These are phyloP conservation scores for Lachancea mirantina DNA, from an alignment of 805 yeast species.

Conservation along the genomic window DNA sequence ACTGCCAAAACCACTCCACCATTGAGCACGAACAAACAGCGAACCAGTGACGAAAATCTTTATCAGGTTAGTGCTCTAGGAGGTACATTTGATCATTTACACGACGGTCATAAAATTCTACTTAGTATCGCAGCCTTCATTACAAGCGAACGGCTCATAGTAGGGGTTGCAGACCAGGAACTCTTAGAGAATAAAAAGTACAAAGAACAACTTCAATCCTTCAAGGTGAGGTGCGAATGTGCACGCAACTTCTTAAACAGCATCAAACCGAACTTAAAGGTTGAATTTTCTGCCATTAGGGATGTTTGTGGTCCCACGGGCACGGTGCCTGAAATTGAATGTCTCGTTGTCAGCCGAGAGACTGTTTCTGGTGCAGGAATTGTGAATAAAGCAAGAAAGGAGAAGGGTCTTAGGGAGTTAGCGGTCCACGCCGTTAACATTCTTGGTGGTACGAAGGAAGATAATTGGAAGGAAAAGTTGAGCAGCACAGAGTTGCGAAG, in stretches of 20 bases:
- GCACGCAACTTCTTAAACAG: slow-evolving; percentile 45
- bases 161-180: slow-evolving; percentile 79
- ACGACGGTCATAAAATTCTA: slow-evolving; percentile 88
- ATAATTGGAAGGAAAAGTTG: slow-evolving; percentile 61
- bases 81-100: slow-evolving; percentile 95
- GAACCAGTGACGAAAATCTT: slow-evolving; percentile 17
- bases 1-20: too few relatives aligned
- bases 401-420: slow-evolving; percentile 47
- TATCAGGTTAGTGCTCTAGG: slow-evolving; percentile 61
- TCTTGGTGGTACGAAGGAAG: slow-evolving; percentile 53
- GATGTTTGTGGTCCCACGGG: slow-evolving; percentile 97
- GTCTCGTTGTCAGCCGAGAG: slow-evolving; percentile 75
- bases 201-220: slow-evolving; percentile 55
- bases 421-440: slow-evolving; percentile 51
- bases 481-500: slow-evolving; percentile 78
- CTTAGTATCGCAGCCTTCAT: slow-evolving; percentile 65
- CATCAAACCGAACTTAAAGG: slow-evolving; percentile 39
- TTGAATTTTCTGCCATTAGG: slow-evolving; percentile 55
- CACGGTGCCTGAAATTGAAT: slow-evolving; percentile 60
- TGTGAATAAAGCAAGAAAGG: slow-evolving; percentile 59
- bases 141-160: slow-evolving; percentile 47
- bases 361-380: slow-evolving; percentile 65
- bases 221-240: slow-evolving; percentile 39
- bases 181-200: slow-evolving; percentile 70
- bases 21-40: too few relatives aligned